Base-by-base conservation (phyloP, 2,329 filamentous ascomycete genomes). In the Aspergillus sp. region DNA sequence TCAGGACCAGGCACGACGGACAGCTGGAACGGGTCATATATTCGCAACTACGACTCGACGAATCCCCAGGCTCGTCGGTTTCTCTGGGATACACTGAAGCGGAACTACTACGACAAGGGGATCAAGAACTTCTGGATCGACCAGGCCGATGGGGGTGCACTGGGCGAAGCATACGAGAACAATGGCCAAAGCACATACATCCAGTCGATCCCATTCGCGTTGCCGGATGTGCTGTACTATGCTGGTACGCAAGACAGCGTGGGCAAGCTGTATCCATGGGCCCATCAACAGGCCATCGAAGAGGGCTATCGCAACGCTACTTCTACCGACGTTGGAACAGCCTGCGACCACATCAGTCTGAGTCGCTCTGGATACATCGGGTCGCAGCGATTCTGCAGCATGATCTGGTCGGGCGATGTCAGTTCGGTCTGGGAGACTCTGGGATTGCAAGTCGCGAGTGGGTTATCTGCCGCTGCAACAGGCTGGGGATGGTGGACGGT, bases 401-500 rank as follows among this genome's bases (percentile, higher is more conserved):
- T 84, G 2, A 77, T 84, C 2, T 84, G 81, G 55, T 54, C 52
- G 12, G 81, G 81, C 7, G 81, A 85, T 50, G 79, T 82, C 39
- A 81, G 79, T 0, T 76, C 73, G 0, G 78, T 75, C 1, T 85
- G 81, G 81, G 62, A 62, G 3, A 78, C 71, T 27, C 66, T 83
- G 11, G 69, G 75, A 2, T 70, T 76, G 44, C 79, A 84, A 54
- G 61, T 84, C 2, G 69, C 76, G 0, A 80, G 81, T 0, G 80
- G 81, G 0, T 63, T 84, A 5, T 81, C 81, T 50, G 81, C 82
- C 69, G 81, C 78, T 0, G 63, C 84, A 3, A 71, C 78, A 0
- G 81, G 81, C 1, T 68, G 83, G 27, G 72, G 78, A 0, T 83
- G 79, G 79, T 84, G 78, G 77, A 84, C 81, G 0, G 82, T 80